These are phyloP conservation scores for Wickerhamiella azyma DNA, from an alignment of 805 yeast species.

Conservation along the genomic window DNA sequence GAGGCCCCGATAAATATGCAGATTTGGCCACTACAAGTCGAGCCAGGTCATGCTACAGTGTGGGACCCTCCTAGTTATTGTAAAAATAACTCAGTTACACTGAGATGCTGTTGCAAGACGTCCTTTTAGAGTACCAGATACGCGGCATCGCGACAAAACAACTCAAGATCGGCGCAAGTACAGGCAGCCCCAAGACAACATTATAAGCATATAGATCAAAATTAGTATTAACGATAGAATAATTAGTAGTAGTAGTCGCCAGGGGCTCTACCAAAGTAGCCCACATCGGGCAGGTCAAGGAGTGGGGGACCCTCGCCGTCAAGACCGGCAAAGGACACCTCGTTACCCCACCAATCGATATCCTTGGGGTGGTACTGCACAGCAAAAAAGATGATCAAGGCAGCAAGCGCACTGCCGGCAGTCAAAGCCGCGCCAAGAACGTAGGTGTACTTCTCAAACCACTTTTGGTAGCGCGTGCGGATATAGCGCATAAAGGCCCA, in stretches of 20 bases:
- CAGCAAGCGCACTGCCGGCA: constrained; percentile 50
- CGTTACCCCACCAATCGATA: constrained; percentile 54
- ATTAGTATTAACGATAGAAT: too few species aligned
- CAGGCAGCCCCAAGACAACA: too few species aligned
- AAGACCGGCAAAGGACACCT: constrained; percentile 15
- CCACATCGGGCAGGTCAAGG: constrained; percentile 16
- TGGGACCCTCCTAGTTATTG: too few species aligned
- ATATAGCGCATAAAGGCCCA: constrained; percentile 18
- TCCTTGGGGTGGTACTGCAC: constrained; percentile 30
- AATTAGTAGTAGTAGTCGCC: constrained; percentile 11
- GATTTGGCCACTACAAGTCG: too few species aligned
- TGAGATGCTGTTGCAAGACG: too few species aligned
- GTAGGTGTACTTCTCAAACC: constrained; percentile 36
- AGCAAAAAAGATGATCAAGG: constrained; percentile 41
- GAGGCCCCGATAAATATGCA: too few species aligned
- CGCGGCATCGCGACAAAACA: too few species aligned
- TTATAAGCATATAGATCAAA: too few species aligned
- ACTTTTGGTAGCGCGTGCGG: constrained; percentile 33
- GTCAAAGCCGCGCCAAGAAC: constrained; percentile 43
- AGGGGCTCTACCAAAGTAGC: constrained; percentile 21
- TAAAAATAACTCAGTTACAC: too few species aligned
- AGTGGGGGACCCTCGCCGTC: constrained; percentile 13
- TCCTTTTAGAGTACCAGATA: too few species aligned
- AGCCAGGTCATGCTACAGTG: too few species aligned
- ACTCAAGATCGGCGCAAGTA: too few species aligned